Conservation (phyloP, 2,329 filamentous ascomycete species). For the Magnaporthiopsis rhizophila region DNA sequence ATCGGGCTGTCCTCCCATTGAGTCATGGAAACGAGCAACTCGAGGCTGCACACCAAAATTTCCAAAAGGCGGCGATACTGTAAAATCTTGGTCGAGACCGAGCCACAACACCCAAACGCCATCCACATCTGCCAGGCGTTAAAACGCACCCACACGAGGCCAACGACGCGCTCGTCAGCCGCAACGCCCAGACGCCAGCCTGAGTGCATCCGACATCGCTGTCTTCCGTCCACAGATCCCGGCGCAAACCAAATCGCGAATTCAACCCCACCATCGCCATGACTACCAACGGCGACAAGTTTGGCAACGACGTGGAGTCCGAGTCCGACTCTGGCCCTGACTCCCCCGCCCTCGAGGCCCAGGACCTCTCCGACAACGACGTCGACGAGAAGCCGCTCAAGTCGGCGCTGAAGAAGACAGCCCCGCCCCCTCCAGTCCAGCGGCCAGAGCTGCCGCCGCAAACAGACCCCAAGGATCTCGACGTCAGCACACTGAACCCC, state of each 20-base stretch:
- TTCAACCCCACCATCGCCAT: conserved; percentile 23
- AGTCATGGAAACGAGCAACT: conserved; percentile 4
- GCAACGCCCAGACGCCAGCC: conserved; percentile 6
- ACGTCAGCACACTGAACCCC: conserved; percentile 71
- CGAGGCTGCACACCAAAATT: conserved; percentile 8
- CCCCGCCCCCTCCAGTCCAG: conserved; percentile 48
- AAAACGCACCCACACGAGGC: neutral
- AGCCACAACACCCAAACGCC: neutral
- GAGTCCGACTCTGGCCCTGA: conserved; percentile 59
- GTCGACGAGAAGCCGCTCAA: conserved; percentile 62
- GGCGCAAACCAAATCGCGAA: neutral
- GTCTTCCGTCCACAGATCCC: neutral
- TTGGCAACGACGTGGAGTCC: conserved; percentile 65
- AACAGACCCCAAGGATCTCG: conserved; percentile 83
- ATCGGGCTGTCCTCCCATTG: conserved; percentile 1
- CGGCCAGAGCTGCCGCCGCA: conserved; percentile 65
- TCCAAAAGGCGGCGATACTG: conserved; percentile 2
- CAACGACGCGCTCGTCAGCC: neutral
- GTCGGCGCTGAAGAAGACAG: conserved; percentile 76
- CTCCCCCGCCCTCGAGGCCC: conserved; percentile 48
- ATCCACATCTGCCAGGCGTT: neutral
- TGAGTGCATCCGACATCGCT: neutral
- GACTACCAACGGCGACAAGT: conserved; percentile 55
- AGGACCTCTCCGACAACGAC: conserved; percentile 50
- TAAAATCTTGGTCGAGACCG: conserved; percentile 6